These are phyloP conservation scores for Eucalyptus regnans DNA, from an alignment of 345 rosid genomes.

Conservation along the genomic window DNA sequence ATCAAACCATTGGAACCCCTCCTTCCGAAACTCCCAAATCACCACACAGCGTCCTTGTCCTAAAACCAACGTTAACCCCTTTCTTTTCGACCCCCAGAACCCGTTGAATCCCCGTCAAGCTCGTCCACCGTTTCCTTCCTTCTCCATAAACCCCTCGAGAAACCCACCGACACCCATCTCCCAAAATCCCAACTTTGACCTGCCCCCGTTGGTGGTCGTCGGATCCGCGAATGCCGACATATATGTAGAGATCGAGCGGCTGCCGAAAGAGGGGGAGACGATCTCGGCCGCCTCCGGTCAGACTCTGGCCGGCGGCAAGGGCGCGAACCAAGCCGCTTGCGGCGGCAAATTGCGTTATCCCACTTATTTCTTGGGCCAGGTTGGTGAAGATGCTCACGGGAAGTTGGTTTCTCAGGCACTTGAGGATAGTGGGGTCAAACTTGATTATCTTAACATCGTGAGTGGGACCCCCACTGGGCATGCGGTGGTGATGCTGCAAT, in stretches of 20 bases:
- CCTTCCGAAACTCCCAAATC: neutral
- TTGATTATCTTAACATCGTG: slow-evolving; percentile 39
- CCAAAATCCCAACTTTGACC: neutral
- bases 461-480: slow-evolving; percentile 72
- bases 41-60: neutral
- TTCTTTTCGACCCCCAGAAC: neutral
- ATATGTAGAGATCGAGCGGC: slow-evolving; percentile 73
- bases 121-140: slow-evolving; percentile 9
- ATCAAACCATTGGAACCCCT: neutral
- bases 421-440: slow-evolving; percentile 46
- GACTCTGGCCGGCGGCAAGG: slow-evolving; percentile 88
- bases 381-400: slow-evolving; percentile 83
- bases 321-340: slow-evolving; percentile 95
- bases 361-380: slow-evolving; percentile 69
- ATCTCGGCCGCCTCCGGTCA: slow-evolving; percentile 65
- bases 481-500: slow-evolving; percentile 92
- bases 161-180: slow-evolving; percentile 6
- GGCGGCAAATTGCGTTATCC: slow-evolving; percentile 67
- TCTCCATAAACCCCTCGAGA: slow-evolving; percentile 9
- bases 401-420: slow-evolving; percentile 53
- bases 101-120: neutral
- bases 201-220: slow-evolving; percentile 66
- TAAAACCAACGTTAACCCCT: neutral
- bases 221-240: slow-evolving; percentile 92
- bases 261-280: slow-evolving; percentile 76